A percentile compares a stretch with the other conserved stretches of the same genome.
Conservation (phyloP, 352 stramenopile genomes). For the Globisporangium orthogonon region DNA sequence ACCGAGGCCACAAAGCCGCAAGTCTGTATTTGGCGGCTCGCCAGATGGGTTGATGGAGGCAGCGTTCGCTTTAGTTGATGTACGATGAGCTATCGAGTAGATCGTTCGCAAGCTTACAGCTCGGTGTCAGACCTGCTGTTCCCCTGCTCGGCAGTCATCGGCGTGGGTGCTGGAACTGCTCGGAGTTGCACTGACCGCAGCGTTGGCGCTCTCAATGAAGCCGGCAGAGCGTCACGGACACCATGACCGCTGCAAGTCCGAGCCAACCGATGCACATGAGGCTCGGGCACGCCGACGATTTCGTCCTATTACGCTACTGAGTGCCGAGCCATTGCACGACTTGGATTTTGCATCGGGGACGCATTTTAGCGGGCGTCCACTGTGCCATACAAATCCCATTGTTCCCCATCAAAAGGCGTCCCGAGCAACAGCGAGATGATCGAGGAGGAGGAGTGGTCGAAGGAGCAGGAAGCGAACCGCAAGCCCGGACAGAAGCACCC, state of each 20-base stretch:
- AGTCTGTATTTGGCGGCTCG: background rate
- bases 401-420: too few relatives aligned
- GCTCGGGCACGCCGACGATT: conserved; percentile 24
- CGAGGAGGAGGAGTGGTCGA: conserved; percentile 85
- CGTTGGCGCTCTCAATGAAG: conserved; percentile 6
- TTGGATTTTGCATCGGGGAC: too few relatives aligned
- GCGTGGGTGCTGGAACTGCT: background rate
- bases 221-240: conserved; percentile 14
- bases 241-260: conserved; percentile 22
- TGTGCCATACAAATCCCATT: too few relatives aligned
- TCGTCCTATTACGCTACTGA: background rate
- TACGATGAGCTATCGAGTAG: too few relatives aligned
- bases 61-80: too few relatives aligned
- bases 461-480: conserved; percentile 85
- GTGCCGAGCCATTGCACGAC: too few relatives aligned
- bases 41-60: background rate
- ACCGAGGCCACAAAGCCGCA: background rate
- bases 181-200: background rate
- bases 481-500: conserved; percentile 87
- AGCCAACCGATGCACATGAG: conserved; percentile 61
- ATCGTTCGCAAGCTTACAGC: background rate
- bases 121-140: background rate
- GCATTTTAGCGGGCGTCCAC: too few relatives aligned
- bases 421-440: conserved; percentile 22
- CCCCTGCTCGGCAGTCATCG: too few relatives aligned